A percentile compares a stretch with the other conserved stretches of the same genome.
phyloP scores from a whole-genome alignment of 2,329 filamentous ascomycete species.

The Aspergillus eucalypticola region DNA sequence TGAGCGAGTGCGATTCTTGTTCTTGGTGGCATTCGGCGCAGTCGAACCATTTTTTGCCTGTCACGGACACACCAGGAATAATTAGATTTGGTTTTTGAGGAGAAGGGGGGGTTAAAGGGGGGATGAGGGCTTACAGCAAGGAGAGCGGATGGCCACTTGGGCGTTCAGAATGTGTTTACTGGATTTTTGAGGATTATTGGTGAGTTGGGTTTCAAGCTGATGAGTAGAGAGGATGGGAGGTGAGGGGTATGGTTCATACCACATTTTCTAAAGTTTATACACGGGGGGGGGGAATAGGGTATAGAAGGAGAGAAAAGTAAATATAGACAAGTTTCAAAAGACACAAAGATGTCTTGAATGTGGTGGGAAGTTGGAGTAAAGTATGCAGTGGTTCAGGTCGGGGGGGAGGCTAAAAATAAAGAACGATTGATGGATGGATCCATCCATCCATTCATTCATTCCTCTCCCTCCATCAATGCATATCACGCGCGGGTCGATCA shows the following conservation, averaged over 20 bases:
- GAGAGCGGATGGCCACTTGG: conserved; percentile 91
- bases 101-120: background rate
- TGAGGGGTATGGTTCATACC: conserved; percentile 1
- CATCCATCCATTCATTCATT: background rate
- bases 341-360: too few species aligned
- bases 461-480: background rate
- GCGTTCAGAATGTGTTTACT: conserved; percentile 99
- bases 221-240: background rate
- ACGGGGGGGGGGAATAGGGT: conserved; percentile 9
- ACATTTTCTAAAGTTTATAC: background rate
- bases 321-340: too few species aligned
- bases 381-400: conserved; percentile 14
- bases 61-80: background rate
- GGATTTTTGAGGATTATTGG: conserved; percentile 3
- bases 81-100: background rate
- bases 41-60: conserved; percentile 97
- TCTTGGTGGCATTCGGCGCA: conserved; percentile 93
- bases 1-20: conserved; percentile 71
- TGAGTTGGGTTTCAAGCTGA: background rate
- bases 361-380: background rate
- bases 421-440: background rate
- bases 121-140: conserved; percentile 71
- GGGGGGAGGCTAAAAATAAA: conserved; percentile 23
- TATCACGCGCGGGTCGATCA: conserved; percentile 4
- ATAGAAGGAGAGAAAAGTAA: background rate